Conservation (phyloP, 2,329 filamentous ascomycete species). For the Corinectria fuckeliana region DNA sequence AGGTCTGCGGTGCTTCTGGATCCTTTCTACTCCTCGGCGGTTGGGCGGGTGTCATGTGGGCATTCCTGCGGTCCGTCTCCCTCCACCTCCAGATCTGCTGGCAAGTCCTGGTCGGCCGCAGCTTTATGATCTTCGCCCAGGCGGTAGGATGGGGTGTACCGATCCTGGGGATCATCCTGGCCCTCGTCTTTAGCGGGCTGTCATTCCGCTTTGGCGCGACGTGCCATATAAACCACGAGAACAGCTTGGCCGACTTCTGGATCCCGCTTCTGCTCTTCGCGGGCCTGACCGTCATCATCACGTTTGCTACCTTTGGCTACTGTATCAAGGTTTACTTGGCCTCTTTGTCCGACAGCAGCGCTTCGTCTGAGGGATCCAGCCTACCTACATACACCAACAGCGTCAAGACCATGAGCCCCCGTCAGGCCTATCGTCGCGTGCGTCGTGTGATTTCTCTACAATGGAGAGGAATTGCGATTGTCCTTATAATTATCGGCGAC, state of each 20-base stretch:
- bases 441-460: conserved; percentile 87
- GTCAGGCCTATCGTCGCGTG: conserved; percentile 87
- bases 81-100: conserved; percentile 98
- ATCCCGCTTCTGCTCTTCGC: conserved; percentile 84
- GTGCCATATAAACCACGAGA: conserved; percentile 91
- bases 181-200: conserved; percentile 85
- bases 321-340: conserved; percentile 94
- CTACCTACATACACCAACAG: conserved; percentile 76
- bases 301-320: conserved; percentile 86
- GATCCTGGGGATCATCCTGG: conserved; percentile 74
- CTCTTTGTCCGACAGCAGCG: conserved; percentile 76
- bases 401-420: conserved; percentile 77
- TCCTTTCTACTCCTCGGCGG: conserved; percentile 86
- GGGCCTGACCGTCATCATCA: conserved; percentile 76
- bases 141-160: conserved; percentile 85
- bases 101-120: conserved; percentile 87
- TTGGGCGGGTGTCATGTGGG: conserved; percentile 85
- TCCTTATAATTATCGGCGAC: conserved; percentile 87
- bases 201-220: conserved; percentile 92
- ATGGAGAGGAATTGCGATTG: conserved; percentile 91
- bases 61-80: conserved; percentile 86
- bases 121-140: conserved; percentile 88
- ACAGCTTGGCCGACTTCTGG: conserved; percentile 88
- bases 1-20: conserved; percentile 87
- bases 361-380: conserved; percentile 73